Conservation (phyloP, 495 filamentous ascomycete species). For the Hypoxylon trugodes region DNA sequence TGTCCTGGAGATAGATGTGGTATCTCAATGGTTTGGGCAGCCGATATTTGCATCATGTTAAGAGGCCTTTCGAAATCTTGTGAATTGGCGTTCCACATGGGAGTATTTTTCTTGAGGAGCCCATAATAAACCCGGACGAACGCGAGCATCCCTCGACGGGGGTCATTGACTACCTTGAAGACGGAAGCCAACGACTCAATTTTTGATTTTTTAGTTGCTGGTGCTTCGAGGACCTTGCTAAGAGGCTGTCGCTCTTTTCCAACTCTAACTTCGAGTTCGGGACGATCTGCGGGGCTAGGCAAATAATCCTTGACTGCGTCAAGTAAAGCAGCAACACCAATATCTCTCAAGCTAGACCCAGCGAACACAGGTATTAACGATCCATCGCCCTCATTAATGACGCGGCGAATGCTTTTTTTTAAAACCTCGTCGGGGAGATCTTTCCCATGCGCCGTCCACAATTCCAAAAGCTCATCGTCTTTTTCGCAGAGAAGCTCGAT, state of each 20-base stretch:
- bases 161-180: conserved; percentile 96
- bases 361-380: conserved; percentile 87
- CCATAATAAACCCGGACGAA: conserved; percentile 95
- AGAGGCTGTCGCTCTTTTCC: conserved; percentile 62
- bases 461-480: conserved; percentile 85
- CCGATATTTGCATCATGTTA: conserved; percentile 89
- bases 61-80: conserved; percentile 82
- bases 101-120: conserved; percentile 71
- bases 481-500: conserved; percentile 86
- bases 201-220: conserved; percentile 58
- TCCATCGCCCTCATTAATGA: conserved; percentile 67
- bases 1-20: conserved; percentile 82
- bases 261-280: conserved; percentile 78
- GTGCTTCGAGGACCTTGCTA: conserved; percentile 56
- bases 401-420: conserved; percentile 74
- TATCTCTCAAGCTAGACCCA: conserved; percentile 91
- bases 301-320: conserved; percentile 88
- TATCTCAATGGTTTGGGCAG: conserved; percentile 85
- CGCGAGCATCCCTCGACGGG: conserved; percentile 84
- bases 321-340: conserved; percentile 91
- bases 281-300: conserved; percentile 80
- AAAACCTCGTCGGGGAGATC: conserved; percentile 75
- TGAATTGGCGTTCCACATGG: conserved; percentile 89
- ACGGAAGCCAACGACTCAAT: conserved; percentile 83
- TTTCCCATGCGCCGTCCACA: conserved; percentile 78